Evolutionary conservation across 257 asterid species (phyloP), one percentile per base, ranked within the genome.

Genomic region (Henckelia pumila): DNA sequence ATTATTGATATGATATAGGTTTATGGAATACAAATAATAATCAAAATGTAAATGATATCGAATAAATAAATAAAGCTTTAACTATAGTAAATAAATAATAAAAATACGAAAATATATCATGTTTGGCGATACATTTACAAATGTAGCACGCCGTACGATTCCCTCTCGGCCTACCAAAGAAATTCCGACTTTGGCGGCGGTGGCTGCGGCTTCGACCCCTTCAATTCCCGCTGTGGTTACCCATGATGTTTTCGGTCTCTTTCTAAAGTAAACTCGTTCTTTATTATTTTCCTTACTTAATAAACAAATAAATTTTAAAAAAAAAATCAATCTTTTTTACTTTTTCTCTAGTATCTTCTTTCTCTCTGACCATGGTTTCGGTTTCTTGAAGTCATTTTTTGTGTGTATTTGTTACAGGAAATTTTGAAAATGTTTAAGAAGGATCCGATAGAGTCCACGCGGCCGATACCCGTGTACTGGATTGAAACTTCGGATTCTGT

Each of bases 401-500:
- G 1, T 47, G 20, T 5, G 20, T 47, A 6, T 2, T 49, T 64
- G n/a, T 0, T 65, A 37, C 77, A 88, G 98, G 92, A 85, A 58
- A 77, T 64, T 67, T 61, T 93, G 26, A 86, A 75, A 82, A 82
- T 78, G 86, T 84, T 52, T 25, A 81, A 73, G 80, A 78, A 75
- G 67, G 77, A 77, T 29, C n/a, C 76, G 20, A 73, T 59, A 23
- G 73, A 68, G 64, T 71, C 72, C 49, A 70, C 72, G 68, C 81
- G 83, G 61, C 67, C 82, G 47, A 70, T 53, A 76, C 86, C 91
- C 6, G 86, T 91, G 9, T 76, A 76, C 75, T 94, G 99, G 96
- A 66, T 88, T 76, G 99, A 94, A 72, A 88, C 85, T 6, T 84
- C 96, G 57, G 91, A 78, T 35, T 78, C 96, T 6, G 76, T 88